These are phyloP conservation scores for Fusarium austroafricanum DNA, from an alignment of 2,329 filamentous ascomycete species.

Conservation along the genomic window DNA sequence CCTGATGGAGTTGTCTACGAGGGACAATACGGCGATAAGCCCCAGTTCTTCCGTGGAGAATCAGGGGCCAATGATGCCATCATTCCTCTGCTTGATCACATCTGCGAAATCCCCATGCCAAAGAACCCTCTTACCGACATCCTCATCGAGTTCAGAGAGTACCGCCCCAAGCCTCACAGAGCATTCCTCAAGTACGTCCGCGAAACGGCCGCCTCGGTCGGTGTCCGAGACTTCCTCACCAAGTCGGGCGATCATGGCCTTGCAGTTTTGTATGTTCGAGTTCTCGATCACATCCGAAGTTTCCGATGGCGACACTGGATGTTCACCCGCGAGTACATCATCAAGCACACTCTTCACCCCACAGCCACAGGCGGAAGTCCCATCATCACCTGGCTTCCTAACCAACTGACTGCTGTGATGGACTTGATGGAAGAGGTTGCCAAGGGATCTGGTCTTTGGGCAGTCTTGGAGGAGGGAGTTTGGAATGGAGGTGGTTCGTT, in stretches of 20 bases:
- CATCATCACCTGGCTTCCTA: constrained; percentile 86
- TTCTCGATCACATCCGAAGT: constrained; percentile 80
- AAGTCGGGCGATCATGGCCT: constrained; percentile 53
- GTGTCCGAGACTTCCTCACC: constrained; percentile 65
- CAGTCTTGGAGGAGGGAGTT: constrained; percentile 31
- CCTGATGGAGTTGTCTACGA: constrained; percentile 91
- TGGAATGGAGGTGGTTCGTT: constrained; percentile 36
- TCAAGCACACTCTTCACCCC: constrained; percentile 80
- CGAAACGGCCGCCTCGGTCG: constrained; percentile 59
- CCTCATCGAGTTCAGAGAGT: constrained; percentile 87
- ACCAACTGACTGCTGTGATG: constrained; percentile 81
- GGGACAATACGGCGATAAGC: constrained; percentile 76
- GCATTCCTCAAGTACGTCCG: constrained; percentile 82
- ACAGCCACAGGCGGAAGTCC: constrained; percentile 84
- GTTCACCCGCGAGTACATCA: constrained; percentile 85
- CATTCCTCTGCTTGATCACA: constrained; percentile 88
- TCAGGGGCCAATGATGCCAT: constrained; percentile 96
- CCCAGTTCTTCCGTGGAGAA: constrained; percentile 88
- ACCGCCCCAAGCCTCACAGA: constrained; percentile 89
- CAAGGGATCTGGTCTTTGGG: constrained; percentile 47
- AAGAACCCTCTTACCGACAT: constrained; percentile 89
- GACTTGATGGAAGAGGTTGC: constrained; percentile 74
- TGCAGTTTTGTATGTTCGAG: constrained; percentile 70
- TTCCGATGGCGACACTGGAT: constrained; percentile 90
- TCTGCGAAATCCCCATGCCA: constrained; percentile 89